Evolutionary conservation across 345 rosid genomes (phyloP).

Genomic region (Brassica nigra): DNA sequence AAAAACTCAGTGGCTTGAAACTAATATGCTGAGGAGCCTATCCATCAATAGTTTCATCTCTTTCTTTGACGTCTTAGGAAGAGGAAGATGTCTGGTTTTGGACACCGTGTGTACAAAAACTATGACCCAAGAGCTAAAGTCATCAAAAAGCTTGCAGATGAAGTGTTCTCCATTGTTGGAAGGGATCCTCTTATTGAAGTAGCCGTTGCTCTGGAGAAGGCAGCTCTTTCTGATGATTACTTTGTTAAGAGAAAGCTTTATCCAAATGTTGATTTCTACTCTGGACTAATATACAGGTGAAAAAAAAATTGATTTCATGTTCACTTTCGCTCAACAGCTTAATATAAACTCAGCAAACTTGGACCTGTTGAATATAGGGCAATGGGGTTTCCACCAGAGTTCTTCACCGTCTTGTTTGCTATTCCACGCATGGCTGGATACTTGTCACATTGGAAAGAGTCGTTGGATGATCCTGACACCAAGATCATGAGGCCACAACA

Average conservation of each 20-base stretch:
- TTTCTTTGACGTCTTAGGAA: conserved; percentile 51
- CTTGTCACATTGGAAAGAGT: conserved; percentile 91
- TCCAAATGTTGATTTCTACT: conserved; percentile 99
- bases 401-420: conserved; percentile 89
- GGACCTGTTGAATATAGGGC: conserved; percentile 55
- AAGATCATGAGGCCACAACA: conserved; percentile 99
- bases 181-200: conserved; percentile 99
- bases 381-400: conserved; percentile 98
- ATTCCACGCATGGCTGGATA: conserved; percentile 99
- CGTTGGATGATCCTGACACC: conserved; percentile 95
- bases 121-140: conserved; percentile 97
- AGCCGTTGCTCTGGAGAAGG: conserved; percentile 93
- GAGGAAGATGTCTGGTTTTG: conserved; percentile 99
- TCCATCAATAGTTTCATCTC: not conserved
- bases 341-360: conserved; percentile 14
- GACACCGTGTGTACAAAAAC: conserved; percentile 97
- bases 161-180: conserved; percentile 94
- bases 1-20: conserved; percentile 20
- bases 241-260: conserved; percentile 88
- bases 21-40: not conserved
- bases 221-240: conserved; percentile 91
- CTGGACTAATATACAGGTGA: conserved; percentile 96
- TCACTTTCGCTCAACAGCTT: conserved; percentile 8
- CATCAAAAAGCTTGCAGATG: conserved; percentile 87
- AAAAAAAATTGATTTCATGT: not conserved